A percentile compares a stretch with the other conserved stretches of the same genome.
Evolutionary conservation across 495 filamentous ascomycete species (phyloP).

Genomic region (Cercophora sp.): DNA sequence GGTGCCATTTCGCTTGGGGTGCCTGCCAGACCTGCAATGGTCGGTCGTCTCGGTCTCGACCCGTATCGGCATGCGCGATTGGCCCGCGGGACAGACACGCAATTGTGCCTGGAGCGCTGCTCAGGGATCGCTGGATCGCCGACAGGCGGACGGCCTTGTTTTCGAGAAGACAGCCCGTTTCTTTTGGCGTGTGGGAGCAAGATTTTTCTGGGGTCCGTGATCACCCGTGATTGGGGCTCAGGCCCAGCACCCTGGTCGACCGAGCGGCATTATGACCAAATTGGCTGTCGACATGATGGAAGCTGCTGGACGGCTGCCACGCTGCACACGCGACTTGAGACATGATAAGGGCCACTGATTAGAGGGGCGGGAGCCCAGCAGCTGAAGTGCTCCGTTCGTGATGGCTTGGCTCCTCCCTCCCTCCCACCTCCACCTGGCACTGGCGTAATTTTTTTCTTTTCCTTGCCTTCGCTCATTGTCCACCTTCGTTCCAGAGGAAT

Average conservation of each 20-base stretch:
- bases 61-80: conserved; percentile 1
- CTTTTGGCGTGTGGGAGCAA: neutral
- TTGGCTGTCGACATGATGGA: conserved; percentile 7
- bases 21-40: neutral
- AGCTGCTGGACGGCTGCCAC: neutral
- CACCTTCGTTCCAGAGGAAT: neutral
- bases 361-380: neutral
- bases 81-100: neutral
- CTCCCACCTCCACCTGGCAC: neutral
- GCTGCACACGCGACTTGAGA: conserved; percentile 3
- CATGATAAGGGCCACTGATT: conserved; percentile 7
- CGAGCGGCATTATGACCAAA: conserved; percentile 6
- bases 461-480: neutral
- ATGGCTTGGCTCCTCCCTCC: conserved; percentile 1
- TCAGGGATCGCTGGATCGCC: neutral
- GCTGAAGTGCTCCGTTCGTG: neutral
- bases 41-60: neutral
- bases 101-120: conserved; percentile 5
- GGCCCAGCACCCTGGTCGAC: neutral
- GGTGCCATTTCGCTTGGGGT: conserved; percentile 1
- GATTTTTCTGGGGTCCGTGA: neutral
- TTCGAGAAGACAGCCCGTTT: neutral
- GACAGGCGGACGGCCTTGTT: neutral
- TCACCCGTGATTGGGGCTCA: conserved; percentile 5
- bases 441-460: conserved; percentile 4